Conservation (phyloP, 2,329 filamentous ascomycete genomes). For the Claviceps sp. region DNA sequence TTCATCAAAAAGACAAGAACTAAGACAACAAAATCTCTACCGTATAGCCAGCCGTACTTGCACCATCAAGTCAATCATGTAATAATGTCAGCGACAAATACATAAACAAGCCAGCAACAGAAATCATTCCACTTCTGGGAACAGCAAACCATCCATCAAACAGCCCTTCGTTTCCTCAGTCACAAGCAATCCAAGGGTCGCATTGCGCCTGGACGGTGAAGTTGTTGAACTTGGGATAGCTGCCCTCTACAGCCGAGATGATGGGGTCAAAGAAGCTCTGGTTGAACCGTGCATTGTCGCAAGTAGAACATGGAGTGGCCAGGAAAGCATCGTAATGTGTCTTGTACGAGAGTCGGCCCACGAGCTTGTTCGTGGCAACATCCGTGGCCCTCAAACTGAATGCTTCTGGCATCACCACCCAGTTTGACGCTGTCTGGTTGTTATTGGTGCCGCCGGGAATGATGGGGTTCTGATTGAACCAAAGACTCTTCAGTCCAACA, state of each 20-base stretch:
- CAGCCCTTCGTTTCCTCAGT: conserved; percentile 7
- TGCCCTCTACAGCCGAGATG: conserved; percentile 23
- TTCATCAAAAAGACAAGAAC: conserved; percentile 4
- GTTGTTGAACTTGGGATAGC: conserved; percentile 24
- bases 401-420: conserved; percentile 27
- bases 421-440: conserved; percentile 16
- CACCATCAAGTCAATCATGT: conserved; percentile 6
- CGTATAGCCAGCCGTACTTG: conserved; percentile 8
- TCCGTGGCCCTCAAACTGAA: conserved; percentile 23
- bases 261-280: conserved; percentile 24
- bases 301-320: conserved; percentile 21
- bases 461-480: conserved; percentile 27
- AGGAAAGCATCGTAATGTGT: conserved; percentile 26
- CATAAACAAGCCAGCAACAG: conserved; percentile 1
- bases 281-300: conserved; percentile 23
- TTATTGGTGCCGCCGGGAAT: conserved; percentile 19
- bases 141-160: not conserved
- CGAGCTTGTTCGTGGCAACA: conserved; percentile 17
- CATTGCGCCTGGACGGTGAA: conserved; percentile 25
- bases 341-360: conserved; percentile 24
- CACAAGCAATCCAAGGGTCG: conserved; percentile 25
- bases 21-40: conserved; percentile 8
- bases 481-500: conserved; percentile 24
- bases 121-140: conserved; percentile 2
- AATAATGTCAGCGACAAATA: conserved; percentile 1